Base-by-base conservation (phyloP, 805 yeast species). In the Metschnikowia arizonensis region DNA sequence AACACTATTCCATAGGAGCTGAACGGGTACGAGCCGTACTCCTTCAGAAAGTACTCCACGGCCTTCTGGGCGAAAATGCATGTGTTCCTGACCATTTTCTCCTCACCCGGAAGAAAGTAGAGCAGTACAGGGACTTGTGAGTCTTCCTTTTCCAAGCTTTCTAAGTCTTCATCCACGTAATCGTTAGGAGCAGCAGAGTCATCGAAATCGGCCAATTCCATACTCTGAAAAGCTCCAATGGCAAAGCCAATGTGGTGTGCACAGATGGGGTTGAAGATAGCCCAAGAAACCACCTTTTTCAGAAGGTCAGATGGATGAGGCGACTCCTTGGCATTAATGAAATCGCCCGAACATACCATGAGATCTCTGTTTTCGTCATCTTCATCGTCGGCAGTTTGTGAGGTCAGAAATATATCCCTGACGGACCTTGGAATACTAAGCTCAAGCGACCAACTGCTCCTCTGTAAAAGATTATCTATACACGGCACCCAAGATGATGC, bases 401-500 rank as follows among this genome's bases (percentile, higher is more conserved):
- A 17, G 6, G 19, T 33, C 21, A 14, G 30, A 11, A 29, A 36
- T 26, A 90, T 79, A 59, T 87, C 90, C 31, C 79, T 79, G 1
- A 90, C 73, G 0, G 91, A 82, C 55, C 87, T 77, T 0, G 97
- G 96, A 2, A 88, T 81, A 49, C 83, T 79, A n/a, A 93, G 71
- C 58, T 88, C 95, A 8, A 93, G 61, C 50, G 89, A 89, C 98
- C 98, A 93, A 0, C 97, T 85, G 34, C 86, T 84, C 50, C 88
- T 78, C 55, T 89, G 97, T 78, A 90, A 84, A 26, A 89, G 63
- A 36, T 84, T 86, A 52, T 93, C 97, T 5, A 93, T 76, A 60
- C 99, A 93, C 0, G 99, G 99, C 40, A 93, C 85, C 99, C 99
- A 93, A n/a, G 89, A 84, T 2, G 96, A 87, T 0, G 98, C 86